A percentile compares a stretch with the other conserved stretches of the same genome.
phyloP scores from a whole-genome alignment of 2,329 filamentous ascomycete species.

The Fusarium sp. region DNA sequence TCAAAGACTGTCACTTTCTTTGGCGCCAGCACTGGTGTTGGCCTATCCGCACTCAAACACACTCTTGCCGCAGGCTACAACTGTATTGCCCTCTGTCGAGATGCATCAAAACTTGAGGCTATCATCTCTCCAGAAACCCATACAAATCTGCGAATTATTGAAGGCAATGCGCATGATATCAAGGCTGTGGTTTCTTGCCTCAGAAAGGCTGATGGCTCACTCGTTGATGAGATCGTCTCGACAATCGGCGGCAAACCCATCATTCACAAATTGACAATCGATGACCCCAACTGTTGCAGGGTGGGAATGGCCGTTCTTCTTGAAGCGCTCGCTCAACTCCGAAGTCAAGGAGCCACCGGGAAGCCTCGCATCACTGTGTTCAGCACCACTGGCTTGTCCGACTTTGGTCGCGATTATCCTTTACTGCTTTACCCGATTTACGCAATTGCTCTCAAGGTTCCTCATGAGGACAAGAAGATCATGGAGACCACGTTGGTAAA shows the following conservation, averaged over 20 bases:
- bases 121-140: conserved; percentile 50
- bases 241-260: conserved; percentile 60
- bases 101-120: conserved; percentile 61
- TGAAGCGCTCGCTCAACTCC: conserved; percentile 52
- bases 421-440: conserved; percentile 60
- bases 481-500: conserved; percentile 58
- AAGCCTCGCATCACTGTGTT: conserved; percentile 54
- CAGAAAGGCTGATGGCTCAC: conserved; percentile 42
- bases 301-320: conserved; percentile 60
- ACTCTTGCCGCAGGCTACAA: conserved; percentile 61
- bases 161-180: conserved; percentile 63
- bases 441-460: conserved; percentile 55
- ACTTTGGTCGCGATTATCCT: conserved; percentile 58
- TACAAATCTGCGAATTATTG: conserved; percentile 58
- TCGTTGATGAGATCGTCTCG: conserved; percentile 63
- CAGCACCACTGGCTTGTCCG: conserved; percentile 58
- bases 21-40: conserved; percentile 66
- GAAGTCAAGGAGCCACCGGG: conserved; percentile 46
- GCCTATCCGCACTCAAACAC: conserved; percentile 61
- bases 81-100: conserved; percentile 65
- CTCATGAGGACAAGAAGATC: conserved; percentile 63
- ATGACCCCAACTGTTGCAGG: conserved; percentile 64
- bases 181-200: conserved; percentile 56
- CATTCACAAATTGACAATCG: conserved; percentile 54
- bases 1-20: conserved; percentile 63